These are phyloP conservation scores for Vaccinium myrtillus DNA, from an alignment of 148 eudicot species.

Conservation along the genomic window DNA sequence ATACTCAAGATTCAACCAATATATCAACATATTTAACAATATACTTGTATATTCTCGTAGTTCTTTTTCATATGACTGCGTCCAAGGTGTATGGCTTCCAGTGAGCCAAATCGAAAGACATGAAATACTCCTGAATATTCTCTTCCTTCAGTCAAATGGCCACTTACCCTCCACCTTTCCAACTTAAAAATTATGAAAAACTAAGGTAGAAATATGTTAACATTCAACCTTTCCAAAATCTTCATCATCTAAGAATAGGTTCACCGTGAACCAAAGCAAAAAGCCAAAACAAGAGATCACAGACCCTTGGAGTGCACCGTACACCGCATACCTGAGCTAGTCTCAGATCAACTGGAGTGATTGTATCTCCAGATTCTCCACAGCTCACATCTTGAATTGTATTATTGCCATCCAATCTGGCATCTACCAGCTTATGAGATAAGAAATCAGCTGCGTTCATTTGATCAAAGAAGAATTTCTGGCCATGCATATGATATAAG, in stretches of 20 bases:
- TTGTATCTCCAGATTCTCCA: slow-evolving; percentile 8
- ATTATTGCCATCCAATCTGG: slow-evolving; percentile 16
- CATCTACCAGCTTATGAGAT: slow-evolving; percentile 18
- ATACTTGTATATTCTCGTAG: not conserved
- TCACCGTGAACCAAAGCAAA: not conserved
- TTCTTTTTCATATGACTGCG: not conserved
- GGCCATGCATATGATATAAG: not conserved
- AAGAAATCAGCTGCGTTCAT: slow-evolving; percentile 9
- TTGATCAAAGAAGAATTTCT: slow-evolving; percentile 6
- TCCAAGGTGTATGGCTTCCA: not conserved
- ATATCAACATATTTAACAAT: not conserved
- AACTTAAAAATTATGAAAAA: not conserved
- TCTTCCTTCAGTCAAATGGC: not conserved
- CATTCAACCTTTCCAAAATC: not conserved
- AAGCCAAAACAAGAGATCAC: not conserved
- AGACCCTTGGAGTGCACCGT: not conserved
- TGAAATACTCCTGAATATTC: not conserved
- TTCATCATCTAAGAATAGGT: not conserved
- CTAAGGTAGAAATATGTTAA: not conserved
- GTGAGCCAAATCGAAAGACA: not conserved
- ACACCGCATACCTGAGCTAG: slow-evolving; percentile 8
- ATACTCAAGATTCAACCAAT: slow-evolving; percentile 1
- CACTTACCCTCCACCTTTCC: not conserved
- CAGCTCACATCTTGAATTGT: slow-evolving; percentile 10
- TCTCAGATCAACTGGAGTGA: not conserved